Conservation (phyloP, 2,329 filamentous ascomycete species). For the Hypomyces rosellus region DNA sequence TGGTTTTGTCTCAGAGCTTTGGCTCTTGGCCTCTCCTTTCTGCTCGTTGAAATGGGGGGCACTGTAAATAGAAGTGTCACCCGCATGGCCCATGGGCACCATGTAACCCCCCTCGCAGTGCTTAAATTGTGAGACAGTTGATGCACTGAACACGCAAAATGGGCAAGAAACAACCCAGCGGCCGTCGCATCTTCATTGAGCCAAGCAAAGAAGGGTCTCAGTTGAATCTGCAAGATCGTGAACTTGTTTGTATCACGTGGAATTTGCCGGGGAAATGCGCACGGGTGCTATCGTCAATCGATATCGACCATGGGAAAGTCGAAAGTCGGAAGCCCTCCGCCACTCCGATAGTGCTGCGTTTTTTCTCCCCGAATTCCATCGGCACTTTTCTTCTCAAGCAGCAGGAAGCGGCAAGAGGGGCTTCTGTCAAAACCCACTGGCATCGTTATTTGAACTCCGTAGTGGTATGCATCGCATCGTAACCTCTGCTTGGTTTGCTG, state of each 20-base stretch:
- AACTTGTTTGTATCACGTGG: not conserved
- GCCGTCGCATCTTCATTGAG: not conserved
- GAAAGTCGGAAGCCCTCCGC: not conserved
- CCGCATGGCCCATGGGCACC: not conserved
- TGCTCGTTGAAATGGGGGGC: not conserved
- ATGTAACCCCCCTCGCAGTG: not conserved
- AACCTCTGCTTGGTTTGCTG: too few relatives aligned
- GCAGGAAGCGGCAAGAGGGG: too few relatives aligned
- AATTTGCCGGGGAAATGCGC: not conserved
- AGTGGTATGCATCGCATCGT: not conserved
- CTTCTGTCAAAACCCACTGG: too few relatives aligned
- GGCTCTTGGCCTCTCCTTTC: not conserved
- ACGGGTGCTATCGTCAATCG: not conserved
- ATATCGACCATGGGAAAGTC: not conserved
- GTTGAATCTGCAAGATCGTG: too few relatives aligned
- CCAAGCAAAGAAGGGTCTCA: not conserved
- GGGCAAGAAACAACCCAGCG: not conserved
- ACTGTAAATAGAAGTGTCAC: constrained; percentile 1
- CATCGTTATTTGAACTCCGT: too few relatives aligned
- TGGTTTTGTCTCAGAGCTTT: not conserved
- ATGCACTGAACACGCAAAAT: not conserved
- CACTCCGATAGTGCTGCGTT: not conserved
- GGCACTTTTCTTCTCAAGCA: not conserved
- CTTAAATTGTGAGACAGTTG: not conserved
- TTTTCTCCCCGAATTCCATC: not conserved